Base-by-base conservation (phyloP, 768 basidiomycete genomes). In the Leucocoprinus sp. region DNA sequence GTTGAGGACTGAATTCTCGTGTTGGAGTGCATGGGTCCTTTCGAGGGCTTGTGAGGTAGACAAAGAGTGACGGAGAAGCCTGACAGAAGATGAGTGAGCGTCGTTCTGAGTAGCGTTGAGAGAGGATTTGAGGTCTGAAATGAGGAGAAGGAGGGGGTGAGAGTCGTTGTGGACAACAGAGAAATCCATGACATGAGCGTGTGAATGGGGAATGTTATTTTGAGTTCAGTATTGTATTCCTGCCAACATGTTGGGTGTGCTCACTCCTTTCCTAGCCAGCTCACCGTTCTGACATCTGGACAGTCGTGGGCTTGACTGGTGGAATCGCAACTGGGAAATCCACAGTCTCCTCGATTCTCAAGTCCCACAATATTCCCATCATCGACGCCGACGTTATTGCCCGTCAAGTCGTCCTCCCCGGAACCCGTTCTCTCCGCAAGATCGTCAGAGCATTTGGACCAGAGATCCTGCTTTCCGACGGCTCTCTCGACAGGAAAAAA, bases 291-390 rank as follows among this genome's bases (percentile, higher is more conserved):
- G 8, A 42, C 23, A 24, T n/a, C 6, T 39, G 9, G 18, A 15
- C 42, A 95, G 93, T 98, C 48, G 76, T 96, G 50, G 95, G 96
- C 31, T 76, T 99, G 17, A 97, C 95, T 22, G 96, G 96, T 6
- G 91, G 93, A 2, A 97, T 99, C 48, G 90, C 93, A 17, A 93
- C 92, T 5, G 93, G 95, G 43, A 99, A 99, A 67, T 96, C 93
- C 0, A 87, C 92, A 9, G 96, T 93, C 8, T 89, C 93, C 0
- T 63, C 66, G 5, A 69, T 93, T 33, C 70, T 98, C 27, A 72
- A 74, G 42, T 66, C 71, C 0, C 80, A 80, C 53, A 50, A 65
- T 23, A 66, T 98, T 23, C 88, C 91, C n/a, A 68, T 98, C 54
- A 75, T 98, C 54, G 96, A 99, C 59, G 93, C 95, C 2, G 95